Evolutionary conservation across 306 rosid genomes (phyloP), one percentile per base, ranked within the genome.

Genomic region (Cyclanthera cordifolia): DNA sequence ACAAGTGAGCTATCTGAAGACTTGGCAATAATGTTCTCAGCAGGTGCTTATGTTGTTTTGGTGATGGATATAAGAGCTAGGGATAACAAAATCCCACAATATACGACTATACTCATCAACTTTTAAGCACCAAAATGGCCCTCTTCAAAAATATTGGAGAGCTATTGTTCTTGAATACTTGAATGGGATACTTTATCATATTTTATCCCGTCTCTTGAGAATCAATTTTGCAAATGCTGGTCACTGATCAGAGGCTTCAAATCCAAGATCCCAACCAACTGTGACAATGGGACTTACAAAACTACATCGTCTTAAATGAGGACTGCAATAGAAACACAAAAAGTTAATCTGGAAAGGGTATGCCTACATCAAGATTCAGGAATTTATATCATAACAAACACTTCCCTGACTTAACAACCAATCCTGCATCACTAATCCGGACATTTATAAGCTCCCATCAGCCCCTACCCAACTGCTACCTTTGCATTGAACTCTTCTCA

Each of bases 401-500:
- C 48, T n/a, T 32, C 8, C 19, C 13, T 60, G 68, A 17, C 49
- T 37, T 37, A 37, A 60, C 68, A 60, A 60, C 17, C 28, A 60
- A 34, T 14, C 6, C 41, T 1, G 45, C 47, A 5, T 8, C 5
- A 4, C 39, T n/a, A 0, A 37, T 37, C 10, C 5, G 23, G 43
- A 67, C 73, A 64, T 73, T 71, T 79, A 82, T 32, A 61, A 81
- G 73, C 50, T 77, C 56, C 43, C 37, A 70, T 87, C 88, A 14
- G 82, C 75, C 72, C 86, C 89, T 68, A 91, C 83, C 89, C 86
- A 85, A 82, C 96, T 92, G 74, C 81, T 41, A 67, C 78, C 95
- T 53, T 78, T 81, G 65, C 77, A 82, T 78, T 87, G 89, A 67
- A 92, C 72, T 68, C 93, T 84, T 72, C 73, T 84, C 52, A 50